These are phyloP conservation scores for Aspergillus avenaceus DNA, from an alignment of 495 filamentous ascomycete genomes.

Conservation along the genomic window DNA sequence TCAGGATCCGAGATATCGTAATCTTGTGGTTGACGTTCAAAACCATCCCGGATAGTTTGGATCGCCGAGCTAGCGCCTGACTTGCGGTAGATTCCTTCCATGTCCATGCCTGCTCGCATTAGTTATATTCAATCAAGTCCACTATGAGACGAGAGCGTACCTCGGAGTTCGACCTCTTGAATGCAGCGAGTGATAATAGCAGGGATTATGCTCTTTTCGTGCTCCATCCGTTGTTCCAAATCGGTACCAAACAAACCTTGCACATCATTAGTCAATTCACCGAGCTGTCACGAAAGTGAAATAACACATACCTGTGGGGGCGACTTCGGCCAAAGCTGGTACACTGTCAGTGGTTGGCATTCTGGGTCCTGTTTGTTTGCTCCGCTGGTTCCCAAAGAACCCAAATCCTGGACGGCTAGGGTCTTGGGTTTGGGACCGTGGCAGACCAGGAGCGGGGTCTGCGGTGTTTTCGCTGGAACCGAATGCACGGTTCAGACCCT, in stretches of 20 bases:
- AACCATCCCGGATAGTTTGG: constrained; percentile 82
- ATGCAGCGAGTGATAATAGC: constrained; percentile 91
- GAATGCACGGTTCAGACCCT: constrained; percentile 83
- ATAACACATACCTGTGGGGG: constrained; percentile 37
- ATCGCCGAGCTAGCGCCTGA: constrained; percentile 85
- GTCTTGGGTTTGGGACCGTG: constrained; percentile 48
- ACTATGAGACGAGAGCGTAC: constrained; percentile 26
- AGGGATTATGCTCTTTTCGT: constrained; percentile 85
- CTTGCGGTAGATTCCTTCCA: constrained; percentile 98
- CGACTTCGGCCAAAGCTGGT: constrained; percentile 50
- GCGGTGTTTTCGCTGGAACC: constrained; percentile 47
- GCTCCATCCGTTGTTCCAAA: constrained; percentile 78
- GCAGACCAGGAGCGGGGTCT: constrained; percentile 40
- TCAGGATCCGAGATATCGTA: constrained; percentile 91
- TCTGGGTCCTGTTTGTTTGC: constrained; percentile 41
- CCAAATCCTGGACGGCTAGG: constrained; percentile 67
- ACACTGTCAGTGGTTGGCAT: constrained; percentile 54
- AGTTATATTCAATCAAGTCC: not conserved
- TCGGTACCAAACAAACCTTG: constrained; percentile 84
- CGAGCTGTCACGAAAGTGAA: not conserved
- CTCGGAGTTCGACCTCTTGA: constrained; percentile 90
- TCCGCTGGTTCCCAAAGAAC: constrained; percentile 60
- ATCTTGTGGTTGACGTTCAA: constrained; percentile 67
- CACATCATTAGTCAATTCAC: not conserved
- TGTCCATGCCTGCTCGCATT: constrained; percentile 74